phyloP scores from a whole-genome alignment of 148 eudicot species.

The Rhododendron ferrugineum region DNA sequence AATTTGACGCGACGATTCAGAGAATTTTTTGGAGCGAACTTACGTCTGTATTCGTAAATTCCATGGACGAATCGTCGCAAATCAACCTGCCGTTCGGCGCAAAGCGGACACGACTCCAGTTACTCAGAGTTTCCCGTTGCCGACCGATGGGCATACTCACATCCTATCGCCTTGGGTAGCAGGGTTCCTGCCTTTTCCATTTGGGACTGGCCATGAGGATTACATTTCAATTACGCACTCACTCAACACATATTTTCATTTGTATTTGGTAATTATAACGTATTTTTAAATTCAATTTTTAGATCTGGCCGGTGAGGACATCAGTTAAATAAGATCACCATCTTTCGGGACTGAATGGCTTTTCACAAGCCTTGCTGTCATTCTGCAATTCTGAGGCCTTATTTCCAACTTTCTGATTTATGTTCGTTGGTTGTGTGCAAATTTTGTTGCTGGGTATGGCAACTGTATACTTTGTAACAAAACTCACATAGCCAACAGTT shows the following conservation, averaged over 20 bases:
- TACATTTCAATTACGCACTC: conserved; percentile 10
- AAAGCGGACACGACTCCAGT: conserved; percentile 15
- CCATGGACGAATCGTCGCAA: too few relatives aligned
- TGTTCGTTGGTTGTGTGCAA: too few relatives aligned
- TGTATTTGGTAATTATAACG: background rate
- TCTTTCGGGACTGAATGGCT: conserved; percentile 33
- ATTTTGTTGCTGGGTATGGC: too few relatives aligned
- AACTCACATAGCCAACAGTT: too few relatives aligned
- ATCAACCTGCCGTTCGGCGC: conserved; percentile 8
- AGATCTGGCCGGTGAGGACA: conserved; percentile 18
- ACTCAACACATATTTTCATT: background rate
- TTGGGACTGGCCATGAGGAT: conserved; percentile 50
- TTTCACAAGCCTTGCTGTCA: conserved; percentile 16
- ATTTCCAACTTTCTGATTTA: background rate
- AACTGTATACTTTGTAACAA: too few relatives aligned
- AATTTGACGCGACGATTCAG: too few relatives aligned
- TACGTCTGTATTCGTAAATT: too few relatives aligned
- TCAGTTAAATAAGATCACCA: background rate
- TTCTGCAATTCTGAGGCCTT: conserved; percentile 49
- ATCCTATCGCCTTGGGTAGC: conserved; percentile 51
- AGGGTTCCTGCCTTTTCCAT: conserved; percentile 33
- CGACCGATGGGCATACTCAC: conserved; percentile 27
- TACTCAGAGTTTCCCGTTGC: conserved; percentile 16
- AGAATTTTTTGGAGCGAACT: too few relatives aligned
- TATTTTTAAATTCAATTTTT: background rate